Evolutionary conservation across 352 stramenopile species (phyloP), one percentile per base, ranked within the genome.

Genomic region (Pythium chondricola): DNA sequence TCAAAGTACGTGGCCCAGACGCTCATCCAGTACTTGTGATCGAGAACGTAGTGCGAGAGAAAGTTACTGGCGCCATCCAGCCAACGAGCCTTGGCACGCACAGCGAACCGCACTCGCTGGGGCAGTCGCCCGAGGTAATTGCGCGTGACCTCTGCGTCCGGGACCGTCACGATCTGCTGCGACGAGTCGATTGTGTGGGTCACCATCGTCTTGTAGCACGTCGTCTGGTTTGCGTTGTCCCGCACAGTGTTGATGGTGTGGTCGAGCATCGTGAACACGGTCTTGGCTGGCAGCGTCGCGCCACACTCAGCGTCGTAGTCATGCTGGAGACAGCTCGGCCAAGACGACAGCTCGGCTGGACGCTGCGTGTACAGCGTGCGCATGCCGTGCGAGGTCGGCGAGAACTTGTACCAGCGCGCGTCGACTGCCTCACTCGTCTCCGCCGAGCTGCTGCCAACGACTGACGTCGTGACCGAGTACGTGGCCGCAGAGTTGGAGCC

Each of bases 21-120:
- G 18, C 57, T 57, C 26, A 65, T 13, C 57, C 57, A 65, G 41
- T 52, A 61, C 45, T 61, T 56, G 25, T 61, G 56, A 31, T 65
- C 57, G 18, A 65, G 46, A 21, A 65, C 7, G 27, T 53, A 65
- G 25, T 57, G 57, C 44, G 51, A 60, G 14, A 65, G 33, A 29
- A 65, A 57, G 22, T 52, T 61, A 30, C 57, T 57, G 5, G 57
- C 51, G 9, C 46, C 43, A n/a, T 54, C 44, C 30, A 65, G 52
- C 57, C 57, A 65, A 7, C 57, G 57, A 9, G 57, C 43, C 43
- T 65, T 65, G 32, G 57, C 50, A 14, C 57, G 57, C 10, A 57
- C 43, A 2, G 46, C 57, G 39, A 65, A 65, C 8, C 57, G 57
- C 32, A 65, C 51, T 13, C 57, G 57, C 26, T 65, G 50, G 3